These are phyloP conservation scores for Stachybotrys echinatus DNA, from an alignment of 2,329 filamentous ascomycete genomes.

Conservation along the genomic window DNA sequence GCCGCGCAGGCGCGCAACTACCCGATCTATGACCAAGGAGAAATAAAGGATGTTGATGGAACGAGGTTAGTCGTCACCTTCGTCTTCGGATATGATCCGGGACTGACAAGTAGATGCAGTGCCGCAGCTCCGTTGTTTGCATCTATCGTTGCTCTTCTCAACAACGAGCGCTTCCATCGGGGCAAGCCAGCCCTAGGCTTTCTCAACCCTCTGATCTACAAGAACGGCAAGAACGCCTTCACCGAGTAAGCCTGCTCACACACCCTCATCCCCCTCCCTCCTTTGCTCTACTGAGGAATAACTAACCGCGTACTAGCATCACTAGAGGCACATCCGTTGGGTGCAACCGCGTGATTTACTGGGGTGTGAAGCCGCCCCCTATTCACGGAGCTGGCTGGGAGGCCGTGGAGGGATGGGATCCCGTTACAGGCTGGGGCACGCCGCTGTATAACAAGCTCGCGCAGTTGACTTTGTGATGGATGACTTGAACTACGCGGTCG, in stretches of 20 bases:
- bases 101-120: conserved; percentile 17
- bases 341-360: conserved; percentile 21
- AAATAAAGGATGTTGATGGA: conserved; percentile 19
- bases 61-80: conserved; percentile 19
- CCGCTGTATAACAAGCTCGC: conserved; percentile 34
- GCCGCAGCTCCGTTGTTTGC: conserved; percentile 60
- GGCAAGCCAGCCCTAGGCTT: conserved; percentile 51
- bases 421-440: conserved; percentile 37
- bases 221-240: conserved; percentile 21
- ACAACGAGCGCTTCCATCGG: conserved; percentile 53
- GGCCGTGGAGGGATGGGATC: conserved; percentile 28
- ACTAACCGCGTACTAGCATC: conserved; percentile 20
- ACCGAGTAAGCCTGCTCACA: conserved; percentile 24
- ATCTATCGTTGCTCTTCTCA: conserved; percentile 58
- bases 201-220: conserved; percentile 58
- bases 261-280: accelerated
- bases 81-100: background rate
- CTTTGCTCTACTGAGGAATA: background rate
- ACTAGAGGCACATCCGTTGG: conserved; percentile 25
- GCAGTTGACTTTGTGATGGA: conserved; percentile 7
- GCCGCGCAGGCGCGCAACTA: conserved; percentile 43
- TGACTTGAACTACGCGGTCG: too few relatives aligned
- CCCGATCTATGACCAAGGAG: conserved; percentile 25
- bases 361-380: conserved; percentile 16
- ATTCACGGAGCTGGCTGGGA: conserved; percentile 21